Conservation (phyloP, 345 rosid genomes). For the Populus tremula region DNA sequence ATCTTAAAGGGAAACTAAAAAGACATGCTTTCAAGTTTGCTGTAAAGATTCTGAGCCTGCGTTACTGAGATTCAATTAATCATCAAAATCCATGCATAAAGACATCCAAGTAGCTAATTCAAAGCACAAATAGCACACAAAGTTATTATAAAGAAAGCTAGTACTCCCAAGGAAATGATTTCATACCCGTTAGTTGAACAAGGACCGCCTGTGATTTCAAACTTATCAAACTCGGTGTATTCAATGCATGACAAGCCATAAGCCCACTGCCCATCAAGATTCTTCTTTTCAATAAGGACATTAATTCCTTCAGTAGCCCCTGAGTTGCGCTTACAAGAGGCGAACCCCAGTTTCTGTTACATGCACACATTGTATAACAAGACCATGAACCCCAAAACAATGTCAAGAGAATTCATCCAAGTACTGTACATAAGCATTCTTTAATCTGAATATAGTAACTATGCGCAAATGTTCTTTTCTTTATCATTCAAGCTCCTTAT, state of each 20-base stretch:
- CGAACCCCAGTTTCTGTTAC: conserved; percentile 84
- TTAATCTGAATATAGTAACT: too few relatives aligned
- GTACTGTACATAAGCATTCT: not conserved
- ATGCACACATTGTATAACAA: conserved; percentile 15
- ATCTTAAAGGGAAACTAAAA: not conserved
- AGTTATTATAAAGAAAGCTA: not conserved
- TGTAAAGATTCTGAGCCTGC: too few relatives aligned
- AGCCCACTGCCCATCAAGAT: conserved; percentile 79
- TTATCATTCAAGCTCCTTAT: not conserved
- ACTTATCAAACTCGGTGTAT: conserved; percentile 83
- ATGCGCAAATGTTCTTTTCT: not conserved
- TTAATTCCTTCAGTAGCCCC: conserved; percentile 89
- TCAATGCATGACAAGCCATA: conserved; percentile 95
- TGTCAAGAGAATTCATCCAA: not conserved
- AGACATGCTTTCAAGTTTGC: not conserved
- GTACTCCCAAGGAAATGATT: not conserved
- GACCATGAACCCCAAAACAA: not conserved
- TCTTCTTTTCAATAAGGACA: conserved; percentile 82
- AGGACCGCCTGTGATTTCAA: conserved; percentile 47
- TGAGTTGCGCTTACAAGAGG: conserved; percentile 72
- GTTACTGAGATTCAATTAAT: not conserved
- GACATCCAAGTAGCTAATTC: not conserved
- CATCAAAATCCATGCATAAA: not conserved
- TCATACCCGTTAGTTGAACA: conserved; percentile 44
- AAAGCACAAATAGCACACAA: not conserved